A percentile compares a stretch with the other conserved stretches of the same genome.
phyloP scores from a whole-genome alignment of 116 monocot species.

The Iris pallida region DNA sequence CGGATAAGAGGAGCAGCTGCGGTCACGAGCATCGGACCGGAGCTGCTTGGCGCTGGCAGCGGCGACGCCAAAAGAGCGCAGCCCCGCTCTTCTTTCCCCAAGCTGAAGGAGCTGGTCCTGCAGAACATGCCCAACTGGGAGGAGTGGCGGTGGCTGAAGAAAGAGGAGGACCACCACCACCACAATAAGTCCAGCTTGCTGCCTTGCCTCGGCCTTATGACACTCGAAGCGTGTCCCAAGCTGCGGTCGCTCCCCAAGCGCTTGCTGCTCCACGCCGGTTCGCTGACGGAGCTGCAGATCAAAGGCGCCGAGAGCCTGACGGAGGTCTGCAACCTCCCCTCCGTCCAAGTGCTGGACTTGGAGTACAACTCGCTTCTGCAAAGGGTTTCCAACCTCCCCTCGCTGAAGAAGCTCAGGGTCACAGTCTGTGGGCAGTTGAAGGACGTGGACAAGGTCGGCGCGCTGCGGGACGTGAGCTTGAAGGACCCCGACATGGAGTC shows the following conservation, averaged over 20 bases:
- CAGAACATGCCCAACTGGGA: constrained; percentile 19
- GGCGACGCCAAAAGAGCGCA: neutral
- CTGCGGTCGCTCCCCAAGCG: constrained; percentile 18
- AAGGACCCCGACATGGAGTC: neutral
- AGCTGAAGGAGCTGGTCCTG: constrained; percentile 17
- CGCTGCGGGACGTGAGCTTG: neutral
- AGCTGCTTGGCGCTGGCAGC: constrained; percentile 3
- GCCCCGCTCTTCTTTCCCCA: constrained; percentile 14
- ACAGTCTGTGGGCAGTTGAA: neutral
- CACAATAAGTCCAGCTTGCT: neutral
- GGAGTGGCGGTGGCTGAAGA: constrained; percentile 14
- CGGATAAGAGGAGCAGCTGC: constrained; percentile 1
- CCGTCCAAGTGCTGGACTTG: constrained; percentile 12
- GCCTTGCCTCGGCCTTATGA: constrained; percentile 16
- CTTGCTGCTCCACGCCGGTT: constrained; percentile 12
- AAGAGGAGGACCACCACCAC: neutral
- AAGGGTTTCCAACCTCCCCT: constrained; percentile 16
- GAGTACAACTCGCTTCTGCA: constrained; percentile 5
- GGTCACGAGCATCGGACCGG: constrained; percentile 12
- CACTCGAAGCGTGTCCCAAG: constrained; percentile 14
- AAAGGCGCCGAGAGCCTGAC: constrained; percentile 7
- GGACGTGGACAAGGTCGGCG: neutral
- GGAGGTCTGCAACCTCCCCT: constrained; percentile 9
- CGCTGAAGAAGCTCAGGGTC: neutral
- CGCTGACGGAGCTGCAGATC: constrained; percentile 13